Evolutionary conservation across 2,329 filamentous ascomycete species (phyloP).

Genomic region (Juglanconis oblonga): DNA sequence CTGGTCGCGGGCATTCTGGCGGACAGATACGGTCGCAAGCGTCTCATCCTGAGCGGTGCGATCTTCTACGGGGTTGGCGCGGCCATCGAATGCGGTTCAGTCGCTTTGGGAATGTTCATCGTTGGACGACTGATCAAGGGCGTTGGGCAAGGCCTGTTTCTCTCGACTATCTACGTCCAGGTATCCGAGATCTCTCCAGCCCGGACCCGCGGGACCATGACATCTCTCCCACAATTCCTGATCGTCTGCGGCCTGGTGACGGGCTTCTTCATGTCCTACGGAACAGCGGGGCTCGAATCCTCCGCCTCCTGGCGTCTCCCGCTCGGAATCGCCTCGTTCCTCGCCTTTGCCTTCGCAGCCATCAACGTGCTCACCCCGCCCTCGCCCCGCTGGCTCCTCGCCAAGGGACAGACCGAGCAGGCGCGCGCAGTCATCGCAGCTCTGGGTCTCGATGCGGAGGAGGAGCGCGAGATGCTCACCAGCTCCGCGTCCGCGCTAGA

Average conservation of each 20-base stretch:
- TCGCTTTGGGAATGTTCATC: constrained; percentile 49
- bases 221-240: constrained; percentile 51
- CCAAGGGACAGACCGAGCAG: constrained; percentile 37
- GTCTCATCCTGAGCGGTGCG: constrained; percentile 50
- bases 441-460: constrained; percentile 41
- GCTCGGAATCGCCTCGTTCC: constrained; percentile 36
- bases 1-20: constrained; percentile 55
- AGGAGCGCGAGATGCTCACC: constrained; percentile 37
- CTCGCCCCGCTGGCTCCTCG: constrained; percentile 56
- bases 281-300: constrained; percentile 42
- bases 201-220: constrained; percentile 46
- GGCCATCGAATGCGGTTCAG: constrained; percentile 35
- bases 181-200: constrained; percentile 59
- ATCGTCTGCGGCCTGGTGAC: constrained; percentile 48
- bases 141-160: constrained; percentile 54
- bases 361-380: constrained; percentile 38
- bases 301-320: constrained; percentile 57
- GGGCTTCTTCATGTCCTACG: constrained; percentile 62
- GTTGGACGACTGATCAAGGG: constrained; percentile 54
- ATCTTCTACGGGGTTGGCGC: constrained; percentile 52
- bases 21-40: constrained; percentile 50
- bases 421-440: constrained; percentile 38
- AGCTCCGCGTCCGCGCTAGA: constrained; percentile 23
- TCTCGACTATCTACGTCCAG: constrained; percentile 51
- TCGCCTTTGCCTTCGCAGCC: constrained; percentile 30